Percentiles rank a stretch among this genome's conserved stretches.
These are phyloP conservation scores for Guillardia theta DNA, from an alignment of 78 protist species.

Conservation along the genomic window DNA sequence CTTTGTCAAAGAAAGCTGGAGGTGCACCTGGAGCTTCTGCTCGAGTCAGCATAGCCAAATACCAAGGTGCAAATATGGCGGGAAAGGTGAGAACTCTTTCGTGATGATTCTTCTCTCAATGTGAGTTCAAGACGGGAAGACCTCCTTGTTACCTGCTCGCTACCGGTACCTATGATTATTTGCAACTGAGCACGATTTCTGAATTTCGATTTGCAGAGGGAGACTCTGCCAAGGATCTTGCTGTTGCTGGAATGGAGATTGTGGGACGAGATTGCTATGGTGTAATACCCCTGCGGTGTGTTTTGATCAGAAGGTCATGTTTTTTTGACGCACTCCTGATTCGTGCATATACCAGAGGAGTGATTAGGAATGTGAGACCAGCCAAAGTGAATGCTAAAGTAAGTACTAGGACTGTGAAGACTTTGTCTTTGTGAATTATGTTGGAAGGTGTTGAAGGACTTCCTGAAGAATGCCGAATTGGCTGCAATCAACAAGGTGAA, in stretches of 20 bases:
- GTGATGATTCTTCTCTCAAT: too few species aligned
- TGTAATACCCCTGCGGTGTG: constrained; percentile 14
- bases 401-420: not conserved
- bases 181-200: not conserved
- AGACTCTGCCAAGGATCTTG: constrained; percentile 22
- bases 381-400: constrained; percentile 17
- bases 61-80: constrained; percentile 8
- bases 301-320: too few species aligned
- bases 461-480: constrained; percentile 21
- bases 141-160: not conserved
- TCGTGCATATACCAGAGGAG: too few species aligned
- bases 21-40: not conserved
- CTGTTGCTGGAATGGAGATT: constrained; percentile 2
- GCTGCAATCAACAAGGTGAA: constrained; percentile 34
- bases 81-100: not conserved
- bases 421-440: not conserved
- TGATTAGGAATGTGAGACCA: not conserved
- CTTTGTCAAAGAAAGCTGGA: not conserved
- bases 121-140: too few species aligned
- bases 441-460: not conserved
- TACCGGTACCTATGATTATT: too few species aligned
- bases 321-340: too few species aligned
- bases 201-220: not conserved
- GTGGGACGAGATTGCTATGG: constrained; percentile 22
- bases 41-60: constrained; percentile 4